Evolutionary conservation across 2,329 filamentous ascomycete species (phyloP).

Genomic region (Dothidotthia symphoricarpi): DNA sequence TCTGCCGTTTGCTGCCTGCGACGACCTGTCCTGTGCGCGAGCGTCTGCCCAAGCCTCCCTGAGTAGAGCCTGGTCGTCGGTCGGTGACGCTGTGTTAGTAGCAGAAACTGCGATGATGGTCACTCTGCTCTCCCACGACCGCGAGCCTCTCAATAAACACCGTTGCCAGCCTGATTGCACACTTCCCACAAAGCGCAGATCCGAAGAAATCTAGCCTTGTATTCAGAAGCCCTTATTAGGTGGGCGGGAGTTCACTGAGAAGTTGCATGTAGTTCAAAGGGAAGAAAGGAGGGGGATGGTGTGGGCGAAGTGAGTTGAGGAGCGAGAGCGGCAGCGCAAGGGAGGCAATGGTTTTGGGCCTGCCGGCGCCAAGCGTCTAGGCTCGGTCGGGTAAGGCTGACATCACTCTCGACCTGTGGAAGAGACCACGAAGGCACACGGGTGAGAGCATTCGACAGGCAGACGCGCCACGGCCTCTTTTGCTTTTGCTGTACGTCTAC

Average conservation of each 20-base stretch:
- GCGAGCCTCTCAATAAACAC: constrained; percentile 29
- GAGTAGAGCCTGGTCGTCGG: constrained; percentile 18
- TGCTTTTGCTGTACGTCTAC: constrained; percentile 2
- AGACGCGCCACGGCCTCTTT: constrained; percentile 22
- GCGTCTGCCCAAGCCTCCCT: constrained; percentile 18
- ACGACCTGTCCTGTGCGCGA: constrained; percentile 25
- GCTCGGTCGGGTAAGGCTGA: constrained; percentile 8
- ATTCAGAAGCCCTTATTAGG: constrained; percentile 43
- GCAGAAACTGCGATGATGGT: constrained; percentile 30
- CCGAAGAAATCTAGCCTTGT: constrained; percentile 36
- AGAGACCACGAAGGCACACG: constrained; percentile 7
- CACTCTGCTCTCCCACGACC: constrained; percentile 32
- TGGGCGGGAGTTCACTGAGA: constrained; percentile 39
- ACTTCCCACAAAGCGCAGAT: constrained; percentile 34
- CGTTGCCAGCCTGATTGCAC: constrained; percentile 34
- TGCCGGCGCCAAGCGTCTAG: constrained; percentile 7
- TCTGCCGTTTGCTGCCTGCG: constrained; percentile 19
- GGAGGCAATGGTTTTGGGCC: constrained; percentile 2
- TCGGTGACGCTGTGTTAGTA: constrained; percentile 37
- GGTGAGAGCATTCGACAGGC: constrained; percentile 12
- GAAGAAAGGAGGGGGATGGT: constrained; percentile 27
- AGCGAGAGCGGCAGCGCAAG: constrained; percentile 24
- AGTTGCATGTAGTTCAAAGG: constrained; percentile 35
- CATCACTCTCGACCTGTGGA: constrained; percentile 10
- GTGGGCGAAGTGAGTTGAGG: constrained; percentile 26